Base-by-base conservation (phyloP, 768 basidiomycete genomes). In the Phanerodontia chrysosporium region DNA sequence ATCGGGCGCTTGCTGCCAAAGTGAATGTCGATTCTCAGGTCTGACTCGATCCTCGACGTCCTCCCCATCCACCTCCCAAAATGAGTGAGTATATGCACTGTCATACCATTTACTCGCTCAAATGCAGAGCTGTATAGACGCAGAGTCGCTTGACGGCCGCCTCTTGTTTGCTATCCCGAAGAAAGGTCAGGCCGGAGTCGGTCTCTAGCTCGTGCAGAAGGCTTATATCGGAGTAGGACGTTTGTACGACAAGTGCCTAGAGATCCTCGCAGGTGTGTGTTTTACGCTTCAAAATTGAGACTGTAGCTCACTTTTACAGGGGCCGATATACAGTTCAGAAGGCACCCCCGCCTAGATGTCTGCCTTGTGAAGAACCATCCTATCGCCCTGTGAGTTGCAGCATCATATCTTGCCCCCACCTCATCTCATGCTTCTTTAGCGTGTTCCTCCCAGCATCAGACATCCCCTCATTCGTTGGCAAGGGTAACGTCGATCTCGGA, bases 391-490 rank as follows among this genome's bases (percentile, higher is more conserved):
- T 96, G 67, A 59, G 90, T 73, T n/a, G 13, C 7, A 42, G 1
- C 6, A 25, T 9, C 54, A 13, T 8, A 10, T 21, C 21, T 13
- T n/a, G n/a, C 10, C 49, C 25, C 27, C 53, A 27, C 14, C 18
- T 45, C 21, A 28, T 49, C 30, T 25, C 42, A 49, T 21, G 9
- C 24, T 24, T 27, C 39, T 16, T 24, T 71, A 98, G 96, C 7
- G 89, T 99, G 24, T 98, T 99, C 75, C 88, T 98, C 24, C 95
- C 97, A 24, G 97, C 97, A 1, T 80, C 90, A 5, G 97, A 99
- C 69, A 99, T 99, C 63, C 95, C 97, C 10, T 96, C 95, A 28
- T 99, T 98, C 73, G 97, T 99, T 46, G 97, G 95, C 45, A 95
- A 96, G 71, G 97, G 97, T 51, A 90, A 95, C 68, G 90, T 99